Conservation (phyloP, 306 rosid genomes). For the Dicorynia guianensis region DNA sequence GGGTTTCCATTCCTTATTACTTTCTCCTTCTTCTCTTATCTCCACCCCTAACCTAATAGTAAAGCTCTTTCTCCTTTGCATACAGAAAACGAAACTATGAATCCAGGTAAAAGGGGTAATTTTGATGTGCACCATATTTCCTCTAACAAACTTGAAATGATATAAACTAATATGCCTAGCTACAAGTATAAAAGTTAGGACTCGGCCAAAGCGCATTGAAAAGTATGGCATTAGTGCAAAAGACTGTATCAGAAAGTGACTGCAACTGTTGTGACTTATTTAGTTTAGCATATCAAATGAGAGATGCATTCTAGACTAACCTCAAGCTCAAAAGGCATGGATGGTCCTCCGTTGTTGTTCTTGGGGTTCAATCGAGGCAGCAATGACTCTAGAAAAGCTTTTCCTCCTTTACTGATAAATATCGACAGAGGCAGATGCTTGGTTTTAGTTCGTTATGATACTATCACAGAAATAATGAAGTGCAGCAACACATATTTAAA, state of each 20-base stretch:
- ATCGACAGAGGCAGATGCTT: constrained; percentile 40
- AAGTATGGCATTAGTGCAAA: no score
- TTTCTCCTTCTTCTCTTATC: no score
- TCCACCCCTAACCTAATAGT: no score
- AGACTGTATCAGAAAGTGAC: no score
- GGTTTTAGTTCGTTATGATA: constrained; percentile 31
- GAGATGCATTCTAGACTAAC: constrained; percentile 54
- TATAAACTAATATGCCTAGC: no score
- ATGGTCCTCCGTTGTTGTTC: constrained; percentile 77
- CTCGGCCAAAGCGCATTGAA: not conserved
- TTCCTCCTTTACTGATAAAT: constrained; percentile 80
- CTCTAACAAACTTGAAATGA: no score
- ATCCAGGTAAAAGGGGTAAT: no score
- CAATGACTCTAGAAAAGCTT: constrained; percentile 89
- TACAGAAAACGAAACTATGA: no score
- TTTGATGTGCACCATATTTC: no score
- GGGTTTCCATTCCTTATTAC: no score
- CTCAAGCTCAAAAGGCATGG: constrained; percentile 98
- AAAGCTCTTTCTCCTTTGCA: no score
- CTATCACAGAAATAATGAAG: constrained; percentile 20
- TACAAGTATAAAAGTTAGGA: not conserved
- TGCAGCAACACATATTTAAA: constrained; percentile 35
- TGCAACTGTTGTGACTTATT: constrained; percentile 21
- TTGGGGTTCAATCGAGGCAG: constrained; percentile 89
- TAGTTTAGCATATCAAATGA: constrained; percentile 18